Evolutionary conservation across 495 filamentous ascomycete genomes (phyloP).

Genomic region (Paragyromitra xinjiangensis): DNA sequence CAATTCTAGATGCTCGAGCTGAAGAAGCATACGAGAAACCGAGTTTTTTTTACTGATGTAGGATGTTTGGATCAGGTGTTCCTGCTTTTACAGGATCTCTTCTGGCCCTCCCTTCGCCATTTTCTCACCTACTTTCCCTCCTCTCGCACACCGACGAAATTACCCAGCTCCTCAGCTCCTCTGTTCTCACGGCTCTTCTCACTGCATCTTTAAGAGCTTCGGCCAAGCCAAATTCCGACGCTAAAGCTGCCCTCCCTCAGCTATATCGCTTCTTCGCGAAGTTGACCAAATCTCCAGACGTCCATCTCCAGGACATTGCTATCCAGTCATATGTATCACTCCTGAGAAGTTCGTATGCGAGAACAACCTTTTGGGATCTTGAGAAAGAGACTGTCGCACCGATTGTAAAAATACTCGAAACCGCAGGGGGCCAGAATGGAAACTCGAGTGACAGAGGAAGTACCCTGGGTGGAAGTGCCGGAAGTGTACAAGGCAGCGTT

Average conservation of each 20-base stretch:
- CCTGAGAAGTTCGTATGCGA: constrained; percentile 76
- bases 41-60: constrained; percentile 39
- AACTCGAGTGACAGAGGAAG: constrained; percentile 71
- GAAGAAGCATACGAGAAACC: constrained; percentile 8
- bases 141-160: constrained; percentile 83
- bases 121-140: constrained; percentile 83
- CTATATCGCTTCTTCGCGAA: constrained; percentile 87
- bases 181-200: constrained; percentile 83
- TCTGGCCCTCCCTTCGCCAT: constrained; percentile 80
- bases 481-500: constrained; percentile 78
- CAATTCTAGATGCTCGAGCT: background rate
- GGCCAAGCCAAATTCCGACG: constrained; percentile 64
- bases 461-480: constrained; percentile 64
- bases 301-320: constrained; percentile 92
- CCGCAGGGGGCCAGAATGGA: constrained; percentile 75
- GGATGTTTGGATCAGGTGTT: constrained; percentile 67
- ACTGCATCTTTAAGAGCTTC: constrained; percentile 70
- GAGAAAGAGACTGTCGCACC: constrained; percentile 82
- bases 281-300: constrained; percentile 80
- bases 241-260: constrained; percentile 81
- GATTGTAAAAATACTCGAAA: constrained; percentile 80
- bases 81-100: constrained; percentile 79
- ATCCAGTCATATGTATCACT: constrained; percentile 89
- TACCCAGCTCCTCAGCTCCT: constrained; percentile 87
- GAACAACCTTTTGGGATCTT: constrained; percentile 87